phyloP scores from a whole-genome alignment of 176 grass and related monocot species.

The Saccharum spontaneum region DNA sequence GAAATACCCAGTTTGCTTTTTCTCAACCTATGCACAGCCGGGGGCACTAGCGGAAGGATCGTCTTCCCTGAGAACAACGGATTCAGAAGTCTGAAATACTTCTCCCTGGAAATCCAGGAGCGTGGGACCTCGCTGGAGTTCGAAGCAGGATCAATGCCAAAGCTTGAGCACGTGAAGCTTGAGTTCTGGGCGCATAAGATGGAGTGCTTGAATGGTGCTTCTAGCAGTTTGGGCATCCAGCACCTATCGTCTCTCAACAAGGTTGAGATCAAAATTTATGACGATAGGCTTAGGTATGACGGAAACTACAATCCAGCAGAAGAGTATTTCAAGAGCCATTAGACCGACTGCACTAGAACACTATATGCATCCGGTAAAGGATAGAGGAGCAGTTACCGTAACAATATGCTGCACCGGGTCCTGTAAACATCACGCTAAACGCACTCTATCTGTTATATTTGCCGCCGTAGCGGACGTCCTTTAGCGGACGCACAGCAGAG shows the following conservation, averaged over 20 bases:
- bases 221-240: background rate
- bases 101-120: background rate
- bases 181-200: background rate
- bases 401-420: too few species aligned
- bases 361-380: too few species aligned
- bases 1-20: conserved; percentile 5
- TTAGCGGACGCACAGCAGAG: too few species aligned
- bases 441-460: too few species aligned
- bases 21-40: background rate
- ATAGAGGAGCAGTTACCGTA: too few species aligned
- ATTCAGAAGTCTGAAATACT: conserved; percentile 18
- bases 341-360: too few species aligned
- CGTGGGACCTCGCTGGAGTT: background rate
- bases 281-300: background rate
- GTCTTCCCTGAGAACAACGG: background rate
- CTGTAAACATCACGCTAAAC: too few species aligned
- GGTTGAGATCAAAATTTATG: background rate
- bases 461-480: too few species aligned
- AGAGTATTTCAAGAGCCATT: too few species aligned
- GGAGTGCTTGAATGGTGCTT: conserved; percentile 6
- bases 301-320: background rate
- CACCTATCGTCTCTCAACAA: background rate
- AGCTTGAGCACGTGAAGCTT: background rate
- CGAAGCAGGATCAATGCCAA: background rate
- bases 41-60: background rate